Evolutionary conservation across 345 rosid species (phyloP).

Genomic region (Syzygium aqueum): DNA sequence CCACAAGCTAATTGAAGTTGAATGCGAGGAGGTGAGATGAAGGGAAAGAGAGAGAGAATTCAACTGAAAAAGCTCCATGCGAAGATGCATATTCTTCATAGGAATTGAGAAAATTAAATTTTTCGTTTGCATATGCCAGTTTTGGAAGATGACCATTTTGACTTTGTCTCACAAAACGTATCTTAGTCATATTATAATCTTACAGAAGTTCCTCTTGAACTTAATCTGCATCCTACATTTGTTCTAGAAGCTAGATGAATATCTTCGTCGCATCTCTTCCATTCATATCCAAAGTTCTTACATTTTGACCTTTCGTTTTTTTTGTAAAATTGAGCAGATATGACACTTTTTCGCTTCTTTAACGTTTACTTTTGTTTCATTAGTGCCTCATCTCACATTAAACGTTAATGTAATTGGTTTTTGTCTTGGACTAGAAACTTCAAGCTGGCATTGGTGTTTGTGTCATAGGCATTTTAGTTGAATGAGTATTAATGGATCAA

Average conservation of each 20-base stretch:
- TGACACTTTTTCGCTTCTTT: not conserved
- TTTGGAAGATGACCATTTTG: not conserved
- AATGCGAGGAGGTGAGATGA: not conserved
- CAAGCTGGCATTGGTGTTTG: not conserved
- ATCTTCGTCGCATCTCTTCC: not conserved
- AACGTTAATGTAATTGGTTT: not conserved
- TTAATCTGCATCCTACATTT: not conserved
- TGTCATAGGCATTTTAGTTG: not conserved
- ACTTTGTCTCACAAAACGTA: not conserved
- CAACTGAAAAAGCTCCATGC: not conserved
- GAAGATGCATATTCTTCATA: not conserved
- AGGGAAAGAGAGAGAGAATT: not conserved
- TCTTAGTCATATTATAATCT: not conserved
- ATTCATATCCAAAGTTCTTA: not conserved
- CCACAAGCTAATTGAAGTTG: not conserved
- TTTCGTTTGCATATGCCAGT: not conserved
- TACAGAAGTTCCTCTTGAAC: not conserved
- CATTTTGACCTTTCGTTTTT: not conserved
- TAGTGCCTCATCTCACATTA: not conserved
- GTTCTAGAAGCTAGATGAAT: not conserved
- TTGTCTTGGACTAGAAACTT: not conserved
- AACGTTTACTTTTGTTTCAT: not conserved
- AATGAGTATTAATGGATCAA: not conserved
- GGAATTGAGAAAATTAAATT: not conserved
- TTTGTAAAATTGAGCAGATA: not conserved